phyloP scores from a whole-genome alignment of 352 stramenopile species.

The Pythium apleroticum region DNA sequence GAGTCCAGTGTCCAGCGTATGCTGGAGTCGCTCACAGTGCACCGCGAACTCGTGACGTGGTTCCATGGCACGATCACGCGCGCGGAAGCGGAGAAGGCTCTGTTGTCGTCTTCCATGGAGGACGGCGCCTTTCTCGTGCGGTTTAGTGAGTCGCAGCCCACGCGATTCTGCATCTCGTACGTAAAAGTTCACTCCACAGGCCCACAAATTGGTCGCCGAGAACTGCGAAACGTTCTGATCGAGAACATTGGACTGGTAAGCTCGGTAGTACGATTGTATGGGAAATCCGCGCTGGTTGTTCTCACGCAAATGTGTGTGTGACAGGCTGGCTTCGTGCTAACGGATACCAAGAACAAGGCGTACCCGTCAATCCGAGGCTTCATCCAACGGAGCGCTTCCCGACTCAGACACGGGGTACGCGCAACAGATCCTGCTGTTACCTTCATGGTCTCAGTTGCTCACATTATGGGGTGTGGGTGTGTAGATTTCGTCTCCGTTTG shows the following conservation, averaged over 20 bases:
- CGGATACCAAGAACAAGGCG: slow-evolving; percentile 41
- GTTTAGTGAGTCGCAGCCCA: slow-evolving; percentile 79
- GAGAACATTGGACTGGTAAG: slow-evolving; percentile 44
- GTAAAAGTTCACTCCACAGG: slow-evolving; percentile 56
- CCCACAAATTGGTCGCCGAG: slow-evolving; percentile 33
- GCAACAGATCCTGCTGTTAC: neutral
- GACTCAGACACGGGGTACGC: slow-evolving; percentile 64
- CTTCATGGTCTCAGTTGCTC: neutral
- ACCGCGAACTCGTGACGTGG: slow-evolving; percentile 63
- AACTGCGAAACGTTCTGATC: slow-evolving; percentile 76
- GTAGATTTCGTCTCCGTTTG: slow-evolving; percentile 56
- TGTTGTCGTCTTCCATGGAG: slow-evolving; percentile 29
- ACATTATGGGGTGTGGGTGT: neutral
- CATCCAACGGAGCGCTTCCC: slow-evolving; percentile 52
- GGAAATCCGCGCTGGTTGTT: no score
- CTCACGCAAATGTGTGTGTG: slow-evolving; percentile 32
- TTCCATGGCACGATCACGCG: slow-evolving; percentile 69
- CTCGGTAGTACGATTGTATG: no score
- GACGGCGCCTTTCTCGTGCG: slow-evolving; percentile 76
- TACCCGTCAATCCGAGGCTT: slow-evolving; percentile 70
- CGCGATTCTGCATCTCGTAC: slow-evolving; percentile 79
- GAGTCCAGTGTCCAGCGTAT: slow-evolving; percentile 55
- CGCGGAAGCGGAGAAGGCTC: slow-evolving; percentile 43
- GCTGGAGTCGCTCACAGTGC: slow-evolving; percentile 59
- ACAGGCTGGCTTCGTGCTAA: slow-evolving; percentile 45